Evolutionary conservation across 805 yeast genomes (phyloP).

Genomic region (Ogataea pini): DNA sequence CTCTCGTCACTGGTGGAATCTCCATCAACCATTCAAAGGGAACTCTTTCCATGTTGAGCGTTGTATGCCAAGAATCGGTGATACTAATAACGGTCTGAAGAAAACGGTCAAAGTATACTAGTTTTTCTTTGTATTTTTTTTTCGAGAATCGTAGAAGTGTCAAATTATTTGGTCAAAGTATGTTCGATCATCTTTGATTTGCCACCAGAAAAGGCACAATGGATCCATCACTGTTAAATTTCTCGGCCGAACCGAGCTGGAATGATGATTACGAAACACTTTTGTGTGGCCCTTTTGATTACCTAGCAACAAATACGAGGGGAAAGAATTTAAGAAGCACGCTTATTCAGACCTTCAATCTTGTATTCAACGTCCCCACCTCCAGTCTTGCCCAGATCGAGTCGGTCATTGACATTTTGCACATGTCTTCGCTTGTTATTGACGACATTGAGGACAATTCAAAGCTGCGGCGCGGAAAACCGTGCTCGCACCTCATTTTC

Average conservation of each 20-base stretch:
- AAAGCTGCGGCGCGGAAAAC: slow-evolving; percentile 67
- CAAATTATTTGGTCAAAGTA: too few species aligned
- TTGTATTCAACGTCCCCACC: slow-evolving; percentile 46
- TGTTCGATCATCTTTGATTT: too few species aligned
- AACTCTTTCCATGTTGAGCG: slow-evolving; percentile 35
- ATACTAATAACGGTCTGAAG: background rate
- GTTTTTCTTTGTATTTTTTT: background rate
- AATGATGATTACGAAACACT: slow-evolving; percentile 30
- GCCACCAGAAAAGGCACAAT: background rate
- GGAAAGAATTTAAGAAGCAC: slow-evolving; percentile 58
- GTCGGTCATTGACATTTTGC: slow-evolving; percentile 57
- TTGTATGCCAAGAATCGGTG: background rate
- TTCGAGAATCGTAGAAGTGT: background rate
- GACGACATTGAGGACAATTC: slow-evolving; percentile 91
- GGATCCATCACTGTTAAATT: slow-evolving; percentile 8
- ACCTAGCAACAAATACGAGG: slow-evolving; percentile 45
- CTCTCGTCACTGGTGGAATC: slow-evolving; percentile 48
- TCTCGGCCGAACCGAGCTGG: slow-evolving; percentile 16
- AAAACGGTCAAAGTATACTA: background rate
- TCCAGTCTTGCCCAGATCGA: slow-evolving; percentile 42
- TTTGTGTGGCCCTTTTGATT: slow-evolving; percentile 48
- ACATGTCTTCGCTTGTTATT: slow-evolving; percentile 65
- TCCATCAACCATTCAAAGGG: slow-evolving; percentile 44
- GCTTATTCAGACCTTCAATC: slow-evolving; percentile 54
- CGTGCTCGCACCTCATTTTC: slow-evolving; percentile 74